Percentiles rank a stretch among this genome's conserved stretches.
These are phyloP conservation scores for Venturia carpophila DNA, from an alignment of 2,329 filamentous ascomycete species.

Conservation along the genomic window DNA sequence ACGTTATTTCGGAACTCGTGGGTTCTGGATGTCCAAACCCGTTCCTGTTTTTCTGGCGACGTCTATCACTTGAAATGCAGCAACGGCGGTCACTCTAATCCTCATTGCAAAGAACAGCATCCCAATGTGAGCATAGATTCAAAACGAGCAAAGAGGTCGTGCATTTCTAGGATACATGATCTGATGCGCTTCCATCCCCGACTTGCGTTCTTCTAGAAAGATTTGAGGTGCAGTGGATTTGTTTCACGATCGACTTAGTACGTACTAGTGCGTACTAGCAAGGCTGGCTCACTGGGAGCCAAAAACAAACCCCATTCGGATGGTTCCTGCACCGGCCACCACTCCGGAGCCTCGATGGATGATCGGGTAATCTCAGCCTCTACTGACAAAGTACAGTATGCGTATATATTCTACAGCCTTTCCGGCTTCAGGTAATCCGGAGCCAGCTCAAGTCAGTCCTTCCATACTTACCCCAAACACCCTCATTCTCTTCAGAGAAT, in stretches of 20 bases:
- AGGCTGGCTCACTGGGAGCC: not conserved
- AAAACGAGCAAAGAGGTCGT: not conserved
- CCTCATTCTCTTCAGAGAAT: not conserved
- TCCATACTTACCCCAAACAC: not conserved
- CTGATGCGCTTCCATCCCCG: not conserved
- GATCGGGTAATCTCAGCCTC: not conserved
- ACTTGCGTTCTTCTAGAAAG: not conserved
- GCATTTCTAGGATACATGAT: not conserved
- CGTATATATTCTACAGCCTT: not conserved
- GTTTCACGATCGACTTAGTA: not conserved
- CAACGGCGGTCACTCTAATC: not conserved
- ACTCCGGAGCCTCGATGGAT: not conserved
- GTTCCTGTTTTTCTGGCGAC: not conserved
- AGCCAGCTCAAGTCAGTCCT: not conserved
- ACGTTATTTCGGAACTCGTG: not conserved
- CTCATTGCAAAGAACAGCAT: not conserved
- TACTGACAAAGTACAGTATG: not conserved
- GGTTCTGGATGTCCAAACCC: not conserved
- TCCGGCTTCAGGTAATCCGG: not conserved
- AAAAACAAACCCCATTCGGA: not conserved
- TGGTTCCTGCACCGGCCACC: not conserved
- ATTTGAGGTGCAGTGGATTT: not conserved
- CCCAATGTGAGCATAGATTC: too few species aligned
- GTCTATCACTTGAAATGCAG: not conserved
- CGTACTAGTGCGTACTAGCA: not conserved